Percentiles rank a stretch among this genome's conserved stretches.
Conservation (phyloP, 805 yeast genomes). For the Metschnikowia cerradonensis region DNA sequence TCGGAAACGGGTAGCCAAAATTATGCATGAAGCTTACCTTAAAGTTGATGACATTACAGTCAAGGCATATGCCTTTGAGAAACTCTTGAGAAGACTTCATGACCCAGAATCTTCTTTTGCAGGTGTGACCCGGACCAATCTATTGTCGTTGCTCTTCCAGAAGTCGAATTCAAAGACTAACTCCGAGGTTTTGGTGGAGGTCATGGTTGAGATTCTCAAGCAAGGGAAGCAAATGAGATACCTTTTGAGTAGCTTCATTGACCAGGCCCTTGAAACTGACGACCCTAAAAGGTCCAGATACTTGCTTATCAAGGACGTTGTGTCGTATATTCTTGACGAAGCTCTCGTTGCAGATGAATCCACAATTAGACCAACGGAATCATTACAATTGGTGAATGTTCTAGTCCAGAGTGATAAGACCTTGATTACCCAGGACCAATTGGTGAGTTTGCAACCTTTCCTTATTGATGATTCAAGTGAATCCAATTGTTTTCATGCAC, state of each 20-base stretch:
- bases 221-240: slow-evolving; percentile 24
- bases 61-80: slow-evolving; percentile 45
- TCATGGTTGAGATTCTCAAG: background rate
- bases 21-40: slow-evolving; percentile 47
- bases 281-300: background rate
- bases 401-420: slow-evolving; percentile 51
- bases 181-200: background rate
- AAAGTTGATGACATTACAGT: slow-evolving; percentile 25
- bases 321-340: slow-evolving; percentile 5
- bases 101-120: slow-evolving; percentile 62
- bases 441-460: slow-evolving; percentile 62
- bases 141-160: slow-evolving; percentile 28
- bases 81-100: slow-evolving; percentile 51
- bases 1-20: slow-evolving; percentile 55
- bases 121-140: slow-evolving; percentile 35
- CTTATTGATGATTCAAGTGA: slow-evolving; percentile 47
- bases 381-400: slow-evolving; percentile 49
- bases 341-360: slow-evolving; percentile 4
- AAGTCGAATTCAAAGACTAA: background rate
- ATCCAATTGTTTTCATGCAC: slow-evolving; percentile 43
- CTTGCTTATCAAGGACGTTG: background rate
- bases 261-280: background rate
- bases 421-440: slow-evolving; percentile 62
- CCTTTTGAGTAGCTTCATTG: slow-evolving; percentile 3
- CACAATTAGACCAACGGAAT: background rate